Base-by-base conservation (phyloP, 1,139 yeast genomes). In the Hyphopichia buzzinii region DNA sequence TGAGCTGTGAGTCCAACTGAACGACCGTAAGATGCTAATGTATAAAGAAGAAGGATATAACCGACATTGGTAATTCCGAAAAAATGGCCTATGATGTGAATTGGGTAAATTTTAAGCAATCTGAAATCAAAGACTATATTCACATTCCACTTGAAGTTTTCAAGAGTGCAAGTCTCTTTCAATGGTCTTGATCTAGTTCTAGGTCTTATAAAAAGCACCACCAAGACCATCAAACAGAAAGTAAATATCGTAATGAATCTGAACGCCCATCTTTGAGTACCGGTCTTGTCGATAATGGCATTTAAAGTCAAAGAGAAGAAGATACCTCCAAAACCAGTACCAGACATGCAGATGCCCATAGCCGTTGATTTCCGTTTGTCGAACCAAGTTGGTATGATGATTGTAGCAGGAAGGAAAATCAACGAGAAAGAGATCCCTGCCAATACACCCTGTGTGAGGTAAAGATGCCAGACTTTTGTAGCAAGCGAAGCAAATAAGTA, bases 281-380 rank as follows among this genome's bases (percentile, higher is more conserved):
- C 83, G 5, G 79, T 68, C 12, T 57, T 56, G 17, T 68, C 55
- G 31, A 80, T 64, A 16, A 81, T 52, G 21, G 64, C 63, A 46
- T 77, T 72, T 23, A 76, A 58, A 17, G 72, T 66, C 30, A 78
- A 57, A 2, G 80, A 67, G 47, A 76, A 78, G 1, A 75, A 59
- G 26, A 80, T 64, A 23, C 87, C 88, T n/a, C 87, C 88, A 8
- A 76, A 43, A 8, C 88, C 88, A 8, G 83, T 67, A 3, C 88
- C 88, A 11, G 74, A 52, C 26, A 79, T 79, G n/a, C 74, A 61
- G 13, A 80, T 54, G 0, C 86, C 87, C 62, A 76, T 68, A 0
- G 84, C 82, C 5, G 77, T 54, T n/a, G 84, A 78, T 43, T 78
- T 62, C 31, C 63, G 67, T 31, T 72, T 76, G 29, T 71, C 61